phyloP scores from a whole-genome alignment of 2,329 filamentous ascomycete species.

The Diaporthe eres region DNA sequence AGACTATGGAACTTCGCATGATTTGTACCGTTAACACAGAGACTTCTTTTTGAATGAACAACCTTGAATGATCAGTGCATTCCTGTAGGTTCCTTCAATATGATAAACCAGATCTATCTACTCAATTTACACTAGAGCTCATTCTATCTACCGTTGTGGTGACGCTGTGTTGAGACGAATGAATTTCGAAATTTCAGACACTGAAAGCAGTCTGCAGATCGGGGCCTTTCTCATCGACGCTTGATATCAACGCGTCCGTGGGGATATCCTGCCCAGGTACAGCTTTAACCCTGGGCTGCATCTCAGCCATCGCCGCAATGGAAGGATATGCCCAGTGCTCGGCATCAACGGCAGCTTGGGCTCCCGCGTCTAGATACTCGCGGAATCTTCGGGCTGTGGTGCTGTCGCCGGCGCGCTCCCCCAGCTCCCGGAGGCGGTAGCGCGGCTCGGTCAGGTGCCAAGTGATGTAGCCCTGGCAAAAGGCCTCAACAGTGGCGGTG shows the following conservation, averaged over 20 bases:
- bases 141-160: too few species aligned
- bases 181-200: background rate
- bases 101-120: background rate
- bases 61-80: background rate
- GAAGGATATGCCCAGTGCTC: conserved; percentile 6
- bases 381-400: background rate
- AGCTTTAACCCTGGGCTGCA: background rate
- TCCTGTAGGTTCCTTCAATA: background rate
- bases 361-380: conserved; percentile 6
- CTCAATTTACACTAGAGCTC: background rate
- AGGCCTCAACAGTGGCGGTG: background rate
- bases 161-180: background rate
- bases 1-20: too few species aligned
- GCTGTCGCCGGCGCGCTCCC: background rate
- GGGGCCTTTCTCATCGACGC: background rate
- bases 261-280: too few species aligned
- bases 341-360: background rate
- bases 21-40: too few species aligned
- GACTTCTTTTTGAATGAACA: background rate
- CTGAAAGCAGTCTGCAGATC: background rate
- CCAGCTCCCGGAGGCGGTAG: conserved; percentile 12
- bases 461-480: conserved; percentile 9
- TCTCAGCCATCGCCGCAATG: background rate
- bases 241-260: background rate
- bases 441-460: conserved; percentile 6